These are phyloP conservation scores for Cenchrus americanus DNA, from an alignment of 176 grass and related monocot genomes.

Conservation along the genomic window DNA sequence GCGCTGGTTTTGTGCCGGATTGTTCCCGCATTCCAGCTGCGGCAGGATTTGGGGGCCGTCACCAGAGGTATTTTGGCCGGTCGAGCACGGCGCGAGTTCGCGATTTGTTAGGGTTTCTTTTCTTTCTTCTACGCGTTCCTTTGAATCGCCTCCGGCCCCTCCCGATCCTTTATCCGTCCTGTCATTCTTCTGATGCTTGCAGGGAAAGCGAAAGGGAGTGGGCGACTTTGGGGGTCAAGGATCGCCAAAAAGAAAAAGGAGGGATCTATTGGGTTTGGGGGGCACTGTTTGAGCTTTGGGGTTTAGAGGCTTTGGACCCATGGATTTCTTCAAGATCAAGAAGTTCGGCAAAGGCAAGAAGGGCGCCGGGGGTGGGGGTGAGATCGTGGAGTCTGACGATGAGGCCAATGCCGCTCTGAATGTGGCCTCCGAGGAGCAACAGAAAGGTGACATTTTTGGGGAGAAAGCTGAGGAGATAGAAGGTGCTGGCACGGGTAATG, in stretches of 20 bases:
- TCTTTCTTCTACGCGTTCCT: neutral
- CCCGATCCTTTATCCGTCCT: neutral
- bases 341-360: slow-evolving; percentile 62
- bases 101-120: slow-evolving; percentile 25
- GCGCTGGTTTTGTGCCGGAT: neutral
- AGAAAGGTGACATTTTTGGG: slow-evolving; percentile 36
- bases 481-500: neutral
- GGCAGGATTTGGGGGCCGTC: neutral
- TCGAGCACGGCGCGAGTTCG: neutral
- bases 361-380: slow-evolving; percentile 20
- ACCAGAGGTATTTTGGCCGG: slow-evolving; percentile 9
- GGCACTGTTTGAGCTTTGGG: neutral
- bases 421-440: slow-evolving; percentile 23
- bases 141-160: neutral
- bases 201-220: slow-evolving; percentile 37
- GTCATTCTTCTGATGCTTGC: slow-evolving; percentile 22
- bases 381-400: slow-evolving; percentile 25
- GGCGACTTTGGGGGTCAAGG: slow-evolving; percentile 20
- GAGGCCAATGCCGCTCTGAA: slow-evolving; percentile 11
- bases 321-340: slow-evolving; percentile 93
- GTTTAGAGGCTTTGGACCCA: slow-evolving; percentile 20
- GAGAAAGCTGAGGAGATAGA: slow-evolving; percentile 24
- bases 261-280: neutral
- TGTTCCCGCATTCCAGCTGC: neutral
- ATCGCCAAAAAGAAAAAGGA: neutral